Percentiles rank a stretch among this genome's conserved stretches.
These are phyloP conservation scores for Tetrapisispora iriomotensis DNA, from an alignment of 805 yeast genomes.

Conservation along the genomic window DNA sequence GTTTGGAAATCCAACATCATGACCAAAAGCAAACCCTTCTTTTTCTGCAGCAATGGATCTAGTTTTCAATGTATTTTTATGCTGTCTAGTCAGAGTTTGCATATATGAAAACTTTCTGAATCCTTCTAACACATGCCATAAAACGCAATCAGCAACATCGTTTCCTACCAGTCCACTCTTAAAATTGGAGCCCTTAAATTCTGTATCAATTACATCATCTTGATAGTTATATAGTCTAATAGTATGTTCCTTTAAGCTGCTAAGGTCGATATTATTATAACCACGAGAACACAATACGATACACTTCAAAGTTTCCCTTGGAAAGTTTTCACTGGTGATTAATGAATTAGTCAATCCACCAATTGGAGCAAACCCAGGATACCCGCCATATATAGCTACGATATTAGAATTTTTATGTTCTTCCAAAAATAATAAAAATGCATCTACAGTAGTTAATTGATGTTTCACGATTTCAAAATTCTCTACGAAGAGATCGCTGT, in stretches of 20 bases:
- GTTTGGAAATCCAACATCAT: constrained; percentile 9
- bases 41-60: constrained; percentile 26
- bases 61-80: constrained; percentile 33
- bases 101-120: constrained; percentile 42
- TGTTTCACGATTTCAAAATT: constrained; percentile 10
- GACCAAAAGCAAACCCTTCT: constrained; percentile 32
- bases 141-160: constrained; percentile 56
- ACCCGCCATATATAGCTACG: constrained; percentile 49
- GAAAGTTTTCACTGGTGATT: constrained; percentile 32
- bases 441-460: constrained; percentile 9
- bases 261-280: constrained; percentile 40
- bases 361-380: constrained; percentile 42
- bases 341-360: constrained; percentile 43
- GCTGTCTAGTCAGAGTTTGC: constrained; percentile 23
- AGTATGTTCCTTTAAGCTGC: constrained; percentile 30
- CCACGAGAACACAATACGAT: constrained; percentile 52
- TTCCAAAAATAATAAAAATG: constrained; percentile 10
- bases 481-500: constrained; percentile 7
- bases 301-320: constrained; percentile 35
- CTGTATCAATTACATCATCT: constrained; percentile 11
- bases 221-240: constrained; percentile 38
- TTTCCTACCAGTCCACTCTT: constrained; percentile 39
- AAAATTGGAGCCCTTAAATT: constrained; percentile 1
- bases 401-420: constrained; percentile 11
- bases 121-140: constrained; percentile 45